phyloP scores from a whole-genome alignment of 2,329 filamentous ascomycete species.

The Fusarium oxysporum region DNA sequence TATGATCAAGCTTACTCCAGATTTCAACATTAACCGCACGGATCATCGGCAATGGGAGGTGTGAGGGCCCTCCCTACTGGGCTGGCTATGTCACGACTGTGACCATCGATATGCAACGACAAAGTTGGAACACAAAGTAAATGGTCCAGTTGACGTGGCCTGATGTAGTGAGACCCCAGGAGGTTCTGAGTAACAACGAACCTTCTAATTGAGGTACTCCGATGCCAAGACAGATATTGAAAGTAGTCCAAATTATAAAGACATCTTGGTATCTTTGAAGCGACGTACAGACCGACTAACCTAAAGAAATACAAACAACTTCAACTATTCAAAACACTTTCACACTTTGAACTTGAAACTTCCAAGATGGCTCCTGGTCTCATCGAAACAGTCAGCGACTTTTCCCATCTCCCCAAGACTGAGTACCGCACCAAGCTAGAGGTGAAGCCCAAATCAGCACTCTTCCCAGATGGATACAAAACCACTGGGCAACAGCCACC shows the following conservation, averaged over 20 bases:
- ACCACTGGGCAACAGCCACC: conserved; percentile 79
- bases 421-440: background rate
- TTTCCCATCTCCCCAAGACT: background rate
- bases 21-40: background rate
- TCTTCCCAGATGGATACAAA: conserved; percentile 61
- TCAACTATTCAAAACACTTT: too few relatives aligned
- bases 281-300: too few relatives aligned
- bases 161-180: background rate
- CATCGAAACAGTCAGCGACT: background rate
- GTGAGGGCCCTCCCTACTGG: background rate
- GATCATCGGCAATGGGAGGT: background rate
- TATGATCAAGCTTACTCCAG: background rate
- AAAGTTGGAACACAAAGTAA: background rate
- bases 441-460: background rate
- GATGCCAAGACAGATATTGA: fast-evolving
- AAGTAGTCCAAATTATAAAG: background rate
- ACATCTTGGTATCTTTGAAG: background rate
- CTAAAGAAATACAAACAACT: background rate
- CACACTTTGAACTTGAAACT: background rate
- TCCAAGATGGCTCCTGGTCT: background rate
- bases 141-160: background rate
- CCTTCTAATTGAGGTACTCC: background rate
- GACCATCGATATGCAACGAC: background rate
- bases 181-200: background rate
- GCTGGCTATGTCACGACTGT: too few relatives aligned